phyloP scores from a whole-genome alignment of 2,329 filamentous ascomycete species.

The Penicillium crustosum region DNA sequence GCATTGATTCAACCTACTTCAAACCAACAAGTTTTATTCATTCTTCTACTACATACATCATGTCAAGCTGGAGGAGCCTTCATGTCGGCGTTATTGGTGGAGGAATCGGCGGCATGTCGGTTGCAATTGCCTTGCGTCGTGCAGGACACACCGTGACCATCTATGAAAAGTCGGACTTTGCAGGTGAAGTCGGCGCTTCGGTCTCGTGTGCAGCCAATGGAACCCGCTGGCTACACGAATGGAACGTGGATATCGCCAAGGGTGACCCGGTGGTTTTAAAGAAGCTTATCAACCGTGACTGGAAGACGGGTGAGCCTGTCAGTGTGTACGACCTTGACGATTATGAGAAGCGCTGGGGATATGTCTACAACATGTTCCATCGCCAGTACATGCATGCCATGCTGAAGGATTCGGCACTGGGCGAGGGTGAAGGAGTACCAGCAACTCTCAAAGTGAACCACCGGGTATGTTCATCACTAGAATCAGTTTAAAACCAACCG shows the following conservation, averaged over 20 bases:
- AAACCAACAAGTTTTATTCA: background rate
- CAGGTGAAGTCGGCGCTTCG: slow-evolving; percentile 66
- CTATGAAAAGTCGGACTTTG: slow-evolving; percentile 66
- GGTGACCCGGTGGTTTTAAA: slow-evolving; percentile 65
- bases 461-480: slow-evolving; percentile 31
- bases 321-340: slow-evolving; percentile 64
- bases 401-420: slow-evolving; percentile 61
- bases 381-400: slow-evolving; percentile 68
- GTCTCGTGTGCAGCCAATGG: slow-evolving; percentile 69
- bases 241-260: slow-evolving; percentile 63
- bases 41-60: slow-evolving; percentile 3
- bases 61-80: slow-evolving; percentile 47
- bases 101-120: slow-evolving; percentile 55
- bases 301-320: slow-evolving; percentile 66
- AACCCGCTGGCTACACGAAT: slow-evolving; percentile 67
- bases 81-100: slow-evolving; percentile 52
- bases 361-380: slow-evolving; percentile 69
- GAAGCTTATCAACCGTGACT: slow-evolving; percentile 68
- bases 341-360: slow-evolving; percentile 65
- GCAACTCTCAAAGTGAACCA: slow-evolving; percentile 59
- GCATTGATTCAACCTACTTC: background rate
- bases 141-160: slow-evolving; percentile 59
- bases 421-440: slow-evolving; percentile 54
- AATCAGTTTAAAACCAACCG: background rate
- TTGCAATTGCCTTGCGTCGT: slow-evolving; percentile 53